These are phyloP conservation scores for Sugiyamaella qingdaonensis DNA, from an alignment of 805 yeast genomes.

Conservation along the genomic window DNA sequence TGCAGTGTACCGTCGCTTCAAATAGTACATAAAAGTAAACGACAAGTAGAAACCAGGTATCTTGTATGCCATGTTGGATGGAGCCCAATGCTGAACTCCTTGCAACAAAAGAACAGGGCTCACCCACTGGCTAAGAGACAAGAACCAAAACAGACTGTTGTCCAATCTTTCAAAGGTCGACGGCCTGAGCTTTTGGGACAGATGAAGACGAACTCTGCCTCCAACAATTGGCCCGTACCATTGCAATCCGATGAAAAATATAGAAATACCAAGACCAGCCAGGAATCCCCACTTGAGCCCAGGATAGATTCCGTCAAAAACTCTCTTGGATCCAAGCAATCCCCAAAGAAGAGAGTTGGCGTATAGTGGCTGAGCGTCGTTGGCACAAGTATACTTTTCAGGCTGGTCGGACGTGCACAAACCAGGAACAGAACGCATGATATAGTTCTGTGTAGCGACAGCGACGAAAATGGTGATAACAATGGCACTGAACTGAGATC, in stretches of 20 bases:
- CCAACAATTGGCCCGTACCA: not conserved
- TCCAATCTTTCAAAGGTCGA: not conserved
- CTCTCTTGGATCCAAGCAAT: slow-evolving; percentile 53
- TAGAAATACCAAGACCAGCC: slow-evolving; percentile 40
- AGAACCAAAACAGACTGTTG: not conserved
- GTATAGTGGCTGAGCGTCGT: slow-evolving; percentile 41
- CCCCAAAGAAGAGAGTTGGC: slow-evolving; percentile 55
- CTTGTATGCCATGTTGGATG: slow-evolving; percentile 43
- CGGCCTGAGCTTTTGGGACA: not conserved
- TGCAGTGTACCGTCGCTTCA: slow-evolving; percentile 39
- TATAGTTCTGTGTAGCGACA: slow-evolving; percentile 33
- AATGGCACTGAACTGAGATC: slow-evolving; percentile 40
- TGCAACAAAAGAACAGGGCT: slow-evolving; percentile 29
- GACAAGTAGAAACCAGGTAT: slow-evolving; percentile 41
- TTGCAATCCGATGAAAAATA: slow-evolving; percentile 14
- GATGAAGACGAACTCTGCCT: not conserved
- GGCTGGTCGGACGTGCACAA: slow-evolving; percentile 40
- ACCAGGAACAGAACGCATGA: slow-evolving; percentile 31
- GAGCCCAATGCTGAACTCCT: slow-evolving; percentile 28
- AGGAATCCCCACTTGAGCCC: slow-evolving; percentile 60
- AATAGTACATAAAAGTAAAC: slow-evolving; percentile 42
- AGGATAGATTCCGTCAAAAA: slow-evolving; percentile 52
- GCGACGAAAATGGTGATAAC: slow-evolving; percentile 34
- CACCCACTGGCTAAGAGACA: slow-evolving; percentile 5
- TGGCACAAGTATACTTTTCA: slow-evolving; percentile 39